phyloP scores from a whole-genome alignment of 495 filamentous ascomycete species.

The Pseudomonodictys pantanalensis region DNA sequence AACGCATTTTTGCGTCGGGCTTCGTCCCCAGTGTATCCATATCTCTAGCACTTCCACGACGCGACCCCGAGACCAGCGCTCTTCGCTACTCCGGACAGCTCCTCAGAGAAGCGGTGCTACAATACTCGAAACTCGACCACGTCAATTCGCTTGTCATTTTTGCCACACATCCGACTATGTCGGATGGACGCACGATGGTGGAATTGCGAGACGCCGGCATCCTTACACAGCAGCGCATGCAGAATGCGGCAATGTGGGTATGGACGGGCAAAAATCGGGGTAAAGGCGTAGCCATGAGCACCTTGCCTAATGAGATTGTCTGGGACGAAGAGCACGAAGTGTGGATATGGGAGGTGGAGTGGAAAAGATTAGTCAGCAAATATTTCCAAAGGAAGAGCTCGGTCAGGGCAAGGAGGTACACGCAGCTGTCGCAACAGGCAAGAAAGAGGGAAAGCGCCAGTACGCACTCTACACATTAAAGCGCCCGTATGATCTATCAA shows the following conservation, averaged over 20 bases:
- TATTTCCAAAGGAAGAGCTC: too few relatives aligned
- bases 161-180: neutral
- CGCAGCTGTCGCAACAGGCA: neutral
- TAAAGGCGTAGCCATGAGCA: neutral
- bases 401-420: neutral
- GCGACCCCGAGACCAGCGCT: neutral
- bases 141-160: neutral
- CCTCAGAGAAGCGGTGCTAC: neutral
- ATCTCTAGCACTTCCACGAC: neutral
- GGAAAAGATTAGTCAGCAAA: neutral
- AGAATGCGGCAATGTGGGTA: neutral
- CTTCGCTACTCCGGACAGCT: neutral
- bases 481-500: too few relatives aligned
- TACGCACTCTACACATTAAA: too few relatives aligned
- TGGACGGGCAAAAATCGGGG: neutral
- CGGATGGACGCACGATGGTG: neutral
- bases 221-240: neutral
- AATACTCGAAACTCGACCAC: neutral
- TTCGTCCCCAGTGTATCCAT: neutral
- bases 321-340: slow-evolving; percentile 7
- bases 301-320: neutral
- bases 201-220: neutral
- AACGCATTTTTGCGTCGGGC: neutral
- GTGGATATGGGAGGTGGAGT: slow-evolving; percentile 6
- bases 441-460: too few relatives aligned